Evolutionary conservation across 345 rosid species (phyloP).

Genomic region (Syzygium aqueum): DNA sequence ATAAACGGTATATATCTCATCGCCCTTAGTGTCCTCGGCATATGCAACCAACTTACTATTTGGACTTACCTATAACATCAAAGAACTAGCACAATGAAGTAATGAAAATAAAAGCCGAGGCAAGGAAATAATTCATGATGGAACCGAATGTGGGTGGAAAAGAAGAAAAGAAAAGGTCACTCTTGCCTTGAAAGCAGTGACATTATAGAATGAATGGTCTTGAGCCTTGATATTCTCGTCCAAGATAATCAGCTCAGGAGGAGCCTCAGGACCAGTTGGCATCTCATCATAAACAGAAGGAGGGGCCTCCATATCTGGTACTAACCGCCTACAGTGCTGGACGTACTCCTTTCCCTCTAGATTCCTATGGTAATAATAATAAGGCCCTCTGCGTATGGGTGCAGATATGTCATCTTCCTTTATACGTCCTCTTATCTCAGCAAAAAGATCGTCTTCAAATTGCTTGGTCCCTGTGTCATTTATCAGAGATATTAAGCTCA

Average conservation of each 20-base stretch:
- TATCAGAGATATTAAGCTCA: not conserved
- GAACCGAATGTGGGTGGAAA: not conserved
- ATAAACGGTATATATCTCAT: slow-evolving; percentile 58
- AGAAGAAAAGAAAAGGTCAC: not conserved
- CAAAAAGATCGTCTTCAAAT: slow-evolving; percentile 53
- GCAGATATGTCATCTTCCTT: slow-evolving; percentile 84
- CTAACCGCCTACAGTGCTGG: slow-evolving; percentile 55
- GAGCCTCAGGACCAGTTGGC: slow-evolving; percentile 65
- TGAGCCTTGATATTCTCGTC: slow-evolving; percentile 81
- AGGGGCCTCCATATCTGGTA: slow-evolving; percentile 27
- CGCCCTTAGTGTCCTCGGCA: slow-evolving; percentile 84
- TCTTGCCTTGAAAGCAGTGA: slow-evolving; percentile 57
- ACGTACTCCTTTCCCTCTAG: slow-evolving; percentile 86
- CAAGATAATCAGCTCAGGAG: slow-evolving; percentile 69
- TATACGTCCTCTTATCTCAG: slow-evolving; percentile 67
- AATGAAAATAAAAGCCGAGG: not conserved
- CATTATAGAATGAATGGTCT: slow-evolving; percentile 40
- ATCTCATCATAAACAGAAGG: slow-evolving; percentile 64
- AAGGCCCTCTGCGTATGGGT: slow-evolving; percentile 61
- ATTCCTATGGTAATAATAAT: slow-evolving; percentile 58
- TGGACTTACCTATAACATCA: slow-evolving; percentile 51
- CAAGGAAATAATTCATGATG: not conserved
- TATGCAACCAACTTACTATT: slow-evolving; percentile 71
- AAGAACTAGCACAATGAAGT: not conserved
- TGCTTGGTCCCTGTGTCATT: slow-evolving; percentile 49